These are phyloP conservation scores for Coleophoma eucalyptorum DNA, from an alignment of 2,329 filamentous ascomycete genomes.

Conservation along the genomic window DNA sequence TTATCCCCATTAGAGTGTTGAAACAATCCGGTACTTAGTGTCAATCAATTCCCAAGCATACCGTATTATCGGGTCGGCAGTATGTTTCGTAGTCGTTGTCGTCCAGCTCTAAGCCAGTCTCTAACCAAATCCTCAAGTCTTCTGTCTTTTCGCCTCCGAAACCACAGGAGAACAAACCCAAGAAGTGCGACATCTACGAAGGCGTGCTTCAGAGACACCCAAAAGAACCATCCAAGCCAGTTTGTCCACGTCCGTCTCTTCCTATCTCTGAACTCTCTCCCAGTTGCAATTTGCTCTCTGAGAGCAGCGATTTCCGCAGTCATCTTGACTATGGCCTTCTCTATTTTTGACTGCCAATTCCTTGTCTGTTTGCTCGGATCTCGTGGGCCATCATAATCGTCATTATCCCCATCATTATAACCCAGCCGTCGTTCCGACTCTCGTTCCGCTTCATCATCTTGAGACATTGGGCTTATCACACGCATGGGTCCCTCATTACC, in stretches of 20 bases:
- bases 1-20: no score
- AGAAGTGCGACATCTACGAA: constrained; percentile 67
- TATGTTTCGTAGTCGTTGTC: constrained; percentile 57
- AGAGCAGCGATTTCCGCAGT: constrained; percentile 90
- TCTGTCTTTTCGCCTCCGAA: constrained; percentile 67
- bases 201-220: constrained; percentile 69
- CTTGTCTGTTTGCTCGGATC: constrained; percentile 39
- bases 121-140: constrained; percentile 72
- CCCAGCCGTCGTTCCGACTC: constrained; percentile 41
- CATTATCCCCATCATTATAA: constrained; percentile 36
- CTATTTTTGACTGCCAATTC: constrained; percentile 78
- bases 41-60: no score
- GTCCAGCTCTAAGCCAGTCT: constrained; percentile 51
- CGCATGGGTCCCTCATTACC: constrained; percentile 57
- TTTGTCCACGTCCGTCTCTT: constrained; percentile 61
- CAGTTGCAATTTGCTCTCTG: constrained; percentile 81
- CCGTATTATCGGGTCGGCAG: constrained; percentile 42
- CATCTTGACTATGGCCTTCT: constrained; percentile 81
- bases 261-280: constrained; percentile 66
- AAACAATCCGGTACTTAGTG: no score
- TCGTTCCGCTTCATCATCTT: constrained; percentile 67
- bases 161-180: constrained; percentile 63
- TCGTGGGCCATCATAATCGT: constrained; percentile 33
- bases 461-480: constrained; percentile 80
- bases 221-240: constrained; percentile 69